Conservation (phyloP, 768 basidiomycete species). For the Kwoniella pini region DNA sequence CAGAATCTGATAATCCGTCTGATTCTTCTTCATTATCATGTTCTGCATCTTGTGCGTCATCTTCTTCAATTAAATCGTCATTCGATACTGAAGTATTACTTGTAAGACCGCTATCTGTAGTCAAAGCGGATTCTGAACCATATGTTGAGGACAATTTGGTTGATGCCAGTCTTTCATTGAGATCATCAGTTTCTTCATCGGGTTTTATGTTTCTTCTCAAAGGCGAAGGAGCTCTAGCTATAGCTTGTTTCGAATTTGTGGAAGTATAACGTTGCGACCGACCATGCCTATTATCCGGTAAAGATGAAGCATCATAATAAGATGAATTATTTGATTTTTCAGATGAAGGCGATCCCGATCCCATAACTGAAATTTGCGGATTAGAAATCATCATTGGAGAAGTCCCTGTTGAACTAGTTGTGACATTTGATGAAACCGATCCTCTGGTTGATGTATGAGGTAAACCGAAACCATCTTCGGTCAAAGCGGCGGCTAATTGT, state of each 20-base stretch:
- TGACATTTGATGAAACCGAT: background rate
- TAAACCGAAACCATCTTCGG: slow-evolving; percentile 5
- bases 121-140: slow-evolving; percentile 5
- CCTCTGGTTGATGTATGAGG: slow-evolving; percentile 1
- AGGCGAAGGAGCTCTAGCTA: slow-evolving; percentile 36
- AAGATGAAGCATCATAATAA: background rate
- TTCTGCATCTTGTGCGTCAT: slow-evolving; percentile 12
- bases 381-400: slow-evolving; percentile 1
- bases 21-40: slow-evolving; percentile 22
- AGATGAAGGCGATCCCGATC: background rate
- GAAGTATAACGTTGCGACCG: slow-evolving; percentile 5
- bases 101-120: background rate
- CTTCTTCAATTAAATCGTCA: background rate
- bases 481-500: slow-evolving; percentile 12
- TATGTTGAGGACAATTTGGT: slow-evolving; percentile 9
- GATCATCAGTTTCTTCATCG: slow-evolving; percentile 5
- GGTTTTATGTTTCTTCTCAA: slow-evolving; percentile 30
- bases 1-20: slow-evolving; percentile 43
- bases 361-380: slow-evolving; percentile 7
- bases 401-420: background rate
- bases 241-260: slow-evolving; percentile 5
- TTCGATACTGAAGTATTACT: slow-evolving; percentile 1
- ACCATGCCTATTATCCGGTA: background rate
- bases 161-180: background rate
- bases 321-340: slow-evolving; percentile 2